phyloP scores from a whole-genome alignment of 352 stramenopile species.

The Aphanomyces invadans region DNA sequence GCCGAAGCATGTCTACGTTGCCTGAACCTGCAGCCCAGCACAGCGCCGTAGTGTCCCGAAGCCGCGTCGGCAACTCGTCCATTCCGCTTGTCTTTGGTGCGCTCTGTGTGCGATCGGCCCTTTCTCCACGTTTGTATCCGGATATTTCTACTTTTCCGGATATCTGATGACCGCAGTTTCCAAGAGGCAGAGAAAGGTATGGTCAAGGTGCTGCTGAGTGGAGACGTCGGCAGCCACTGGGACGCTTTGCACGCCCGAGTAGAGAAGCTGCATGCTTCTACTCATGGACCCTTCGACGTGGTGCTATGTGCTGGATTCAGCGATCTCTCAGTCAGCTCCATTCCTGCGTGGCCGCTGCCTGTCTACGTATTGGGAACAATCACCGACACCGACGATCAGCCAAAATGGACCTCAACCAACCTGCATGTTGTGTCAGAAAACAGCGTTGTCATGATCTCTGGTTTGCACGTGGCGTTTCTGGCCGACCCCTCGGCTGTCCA shows the following conservation, averaged over 20 bases:
- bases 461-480: slow-evolving; percentile 46
- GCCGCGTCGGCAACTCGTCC: slow-evolving; percentile 9
- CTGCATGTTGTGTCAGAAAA: slow-evolving; percentile 13
- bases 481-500: slow-evolving; percentile 41
- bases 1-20: slow-evolving; percentile 51
- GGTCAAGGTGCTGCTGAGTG: slow-evolving; percentile 71
- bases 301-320: slow-evolving; percentile 45
- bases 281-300: slow-evolving; percentile 38
- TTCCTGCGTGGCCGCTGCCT: slow-evolving; percentile 44
- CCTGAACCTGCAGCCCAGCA: slow-evolving; percentile 64
- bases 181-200: slow-evolving; percentile 30
- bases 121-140: too few species aligned
- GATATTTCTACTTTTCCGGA: too few species aligned
- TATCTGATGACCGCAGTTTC: too few species aligned
- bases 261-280: slow-evolving; percentile 50
- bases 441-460: slow-evolving; percentile 34
- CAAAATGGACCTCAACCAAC: slow-evolving; percentile 36
- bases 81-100: not conserved
- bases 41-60: slow-evolving; percentile 42
- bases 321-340: not conserved
- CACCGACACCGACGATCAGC: slow-evolving; percentile 32
- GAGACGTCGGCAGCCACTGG: slow-evolving; percentile 54
- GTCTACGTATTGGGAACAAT: slow-evolving; percentile 52
- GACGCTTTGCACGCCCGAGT: slow-evolving; percentile 55
- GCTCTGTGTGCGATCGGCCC: too few species aligned